Conservation (phyloP, 2,329 filamentous ascomycete species). For the Fusarium sambucinum region DNA sequence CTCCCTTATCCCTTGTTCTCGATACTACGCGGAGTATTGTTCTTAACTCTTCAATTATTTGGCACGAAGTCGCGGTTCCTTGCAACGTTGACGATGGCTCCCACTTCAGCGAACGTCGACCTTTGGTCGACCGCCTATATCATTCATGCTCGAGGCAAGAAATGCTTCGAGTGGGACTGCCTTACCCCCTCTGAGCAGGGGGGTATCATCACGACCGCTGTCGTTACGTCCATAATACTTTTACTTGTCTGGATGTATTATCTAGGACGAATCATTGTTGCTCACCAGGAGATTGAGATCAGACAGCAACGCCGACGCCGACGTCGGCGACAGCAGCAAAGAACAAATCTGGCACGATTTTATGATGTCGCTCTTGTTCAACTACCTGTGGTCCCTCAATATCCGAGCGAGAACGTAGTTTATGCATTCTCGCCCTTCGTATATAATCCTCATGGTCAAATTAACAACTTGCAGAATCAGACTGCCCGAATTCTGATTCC, state of each 20-base stretch:
- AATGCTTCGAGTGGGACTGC: constrained; percentile 56
- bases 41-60: background rate
- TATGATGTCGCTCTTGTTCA: constrained; percentile 22
- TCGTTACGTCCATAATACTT: constrained; percentile 49
- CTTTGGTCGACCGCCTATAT: background rate
- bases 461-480: background rate
- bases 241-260: constrained; percentile 53
- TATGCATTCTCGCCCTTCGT: constrained; percentile 43
- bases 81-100: background rate
- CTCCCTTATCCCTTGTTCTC: background rate
- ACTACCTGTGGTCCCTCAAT: constrained; percentile 34
- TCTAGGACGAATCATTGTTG: constrained; percentile 43
- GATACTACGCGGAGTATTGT: background rate
- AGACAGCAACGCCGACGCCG: constrained; percentile 3
- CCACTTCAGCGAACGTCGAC: background rate
- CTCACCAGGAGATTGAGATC: constrained; percentile 30
- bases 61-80: background rate
- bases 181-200: constrained; percentile 54
- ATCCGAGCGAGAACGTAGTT: constrained; percentile 12
- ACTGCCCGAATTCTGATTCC: background rate
- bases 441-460: constrained; percentile 6
- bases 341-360: background rate
- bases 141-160: background rate
- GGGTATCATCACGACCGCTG: constrained; percentile 56
- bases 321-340: background rate